Conservation (phyloP, 1,139 yeast genomes). For the Diutina neorugosa region DNA sequence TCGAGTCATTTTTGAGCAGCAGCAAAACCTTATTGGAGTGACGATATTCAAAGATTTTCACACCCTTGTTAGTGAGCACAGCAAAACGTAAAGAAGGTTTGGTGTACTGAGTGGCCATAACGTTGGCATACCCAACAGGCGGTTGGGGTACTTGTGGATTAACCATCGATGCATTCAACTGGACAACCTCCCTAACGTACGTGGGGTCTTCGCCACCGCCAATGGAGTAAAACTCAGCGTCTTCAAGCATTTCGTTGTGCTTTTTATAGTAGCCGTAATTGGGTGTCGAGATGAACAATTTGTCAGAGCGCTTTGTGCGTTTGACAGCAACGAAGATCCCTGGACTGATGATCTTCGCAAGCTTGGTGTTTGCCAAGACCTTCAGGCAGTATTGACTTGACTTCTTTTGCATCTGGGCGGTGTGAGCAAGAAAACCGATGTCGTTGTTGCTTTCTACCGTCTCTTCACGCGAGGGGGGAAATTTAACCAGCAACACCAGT, state of each 20-base stretch:
- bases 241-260: constrained; percentile 62
- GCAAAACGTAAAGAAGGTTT: constrained; percentile 57
- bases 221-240: constrained; percentile 61
- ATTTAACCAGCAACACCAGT: constrained; percentile 46
- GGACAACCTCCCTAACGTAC: constrained; percentile 58
- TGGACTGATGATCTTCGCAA: constrained; percentile 57
- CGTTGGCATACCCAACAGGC: constrained; percentile 58
- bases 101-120: constrained; percentile 75
- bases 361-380: constrained; percentile 33
- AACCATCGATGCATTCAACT: constrained; percentile 56
- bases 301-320: constrained; percentile 32
- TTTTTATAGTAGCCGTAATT: constrained; percentile 76
- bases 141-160: constrained; percentile 55
- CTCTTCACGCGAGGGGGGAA: constrained; percentile 57
- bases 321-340: constrained; percentile 58
- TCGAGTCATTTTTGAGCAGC: constrained; percentile 48
- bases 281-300: constrained; percentile 64
- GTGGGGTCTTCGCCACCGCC: constrained; percentile 26
- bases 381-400: constrained; percentile 34
- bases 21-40: constrained; percentile 72
- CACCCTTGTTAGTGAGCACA: constrained; percentile 67
- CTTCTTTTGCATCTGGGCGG: constrained; percentile 31
- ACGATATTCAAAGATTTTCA: constrained; percentile 63
- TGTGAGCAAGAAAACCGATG: constrained; percentile 31
- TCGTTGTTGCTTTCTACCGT: constrained; percentile 43